Conservation (phyloP, 768 basidiomycete genomes). For the Mrakia blollopis region DNA sequence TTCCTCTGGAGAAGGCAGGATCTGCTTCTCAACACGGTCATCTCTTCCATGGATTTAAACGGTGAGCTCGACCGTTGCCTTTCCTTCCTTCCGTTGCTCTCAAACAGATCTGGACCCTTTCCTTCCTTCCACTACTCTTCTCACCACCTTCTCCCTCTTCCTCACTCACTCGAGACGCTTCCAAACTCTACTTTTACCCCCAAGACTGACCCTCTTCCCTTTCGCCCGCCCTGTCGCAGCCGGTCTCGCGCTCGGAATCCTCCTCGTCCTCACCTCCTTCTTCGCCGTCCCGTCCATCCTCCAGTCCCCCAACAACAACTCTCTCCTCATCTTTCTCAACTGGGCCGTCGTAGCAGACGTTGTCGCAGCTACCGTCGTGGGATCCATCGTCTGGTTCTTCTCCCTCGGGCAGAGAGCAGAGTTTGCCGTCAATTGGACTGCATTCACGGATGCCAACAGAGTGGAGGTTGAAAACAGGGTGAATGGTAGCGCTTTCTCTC, state of each 20-base stretch:
- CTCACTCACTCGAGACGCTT: too few relatives aligned
- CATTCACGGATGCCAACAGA: slow-evolving; percentile 47
- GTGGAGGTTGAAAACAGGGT: slow-evolving; percentile 70
- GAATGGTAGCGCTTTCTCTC: slow-evolving; percentile 35
- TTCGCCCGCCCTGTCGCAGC: slow-evolving; percentile 48
- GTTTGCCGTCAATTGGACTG: slow-evolving; percentile 57
- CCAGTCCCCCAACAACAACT: slow-evolving; percentile 63
- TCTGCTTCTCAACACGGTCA: slow-evolving; percentile 67
- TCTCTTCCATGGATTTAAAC: slow-evolving; percentile 56
- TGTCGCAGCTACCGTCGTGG: slow-evolving; percentile 58
- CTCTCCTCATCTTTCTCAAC: slow-evolving; percentile 70
- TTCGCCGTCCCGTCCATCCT: slow-evolving; percentile 67
- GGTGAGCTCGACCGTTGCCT: slow-evolving; percentile 48
- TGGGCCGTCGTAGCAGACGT: slow-evolving; percentile 65
- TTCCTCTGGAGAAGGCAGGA: slow-evolving; percentile 65
- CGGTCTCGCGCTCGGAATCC: slow-evolving; percentile 64
- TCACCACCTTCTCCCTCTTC: not conserved
- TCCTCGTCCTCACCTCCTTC: slow-evolving; percentile 61
- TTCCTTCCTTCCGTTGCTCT: slow-evolving; percentile 11
- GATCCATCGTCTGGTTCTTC: slow-evolving; percentile 73
- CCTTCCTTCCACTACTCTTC: not conserved
- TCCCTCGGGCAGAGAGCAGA: slow-evolving; percentile 67
- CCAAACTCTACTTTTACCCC: not conserved
- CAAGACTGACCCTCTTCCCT: not conserved
- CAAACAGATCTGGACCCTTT: not conserved